A percentile compares a stretch with the other conserved stretches of the same genome.
phyloP scores from a whole-genome alignment of 257 asterid genomes.

The Solanum phureja region DNA sequence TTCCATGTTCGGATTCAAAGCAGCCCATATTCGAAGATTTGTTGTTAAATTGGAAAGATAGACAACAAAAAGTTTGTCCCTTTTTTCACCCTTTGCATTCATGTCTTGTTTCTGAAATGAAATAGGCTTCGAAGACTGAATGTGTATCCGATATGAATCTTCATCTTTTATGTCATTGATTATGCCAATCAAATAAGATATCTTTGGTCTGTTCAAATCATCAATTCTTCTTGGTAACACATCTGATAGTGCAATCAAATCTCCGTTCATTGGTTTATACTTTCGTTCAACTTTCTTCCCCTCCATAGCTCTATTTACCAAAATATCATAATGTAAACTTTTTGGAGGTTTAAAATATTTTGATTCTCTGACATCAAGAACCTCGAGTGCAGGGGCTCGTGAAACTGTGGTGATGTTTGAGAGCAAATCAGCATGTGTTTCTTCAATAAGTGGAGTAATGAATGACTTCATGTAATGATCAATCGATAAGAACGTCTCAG shows the following conservation, averaged over 20 bases:
- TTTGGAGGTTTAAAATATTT: background rate
- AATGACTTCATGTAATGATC: conserved; percentile 25
- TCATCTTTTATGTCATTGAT: conserved; percentile 1
- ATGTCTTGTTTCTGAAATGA: background rate
- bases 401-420: conserved; percentile 19
- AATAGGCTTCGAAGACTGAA: conserved; percentile 18
- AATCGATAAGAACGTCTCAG: conserved; percentile 14
- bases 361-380: background rate
- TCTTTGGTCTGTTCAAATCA: conserved; percentile 20
- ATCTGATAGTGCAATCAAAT: conserved; percentile 24
- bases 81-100: background rate
- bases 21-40: conserved; percentile 38
- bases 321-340: conserved; percentile 3
- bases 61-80: conserved; percentile 17
- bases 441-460: conserved; percentile 18
- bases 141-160: background rate
- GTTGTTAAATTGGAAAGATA: conserved; percentile 38
- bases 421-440: conserved; percentile 4
- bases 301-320: background rate
- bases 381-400: conserved; percentile 13
- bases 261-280: conserved; percentile 21
- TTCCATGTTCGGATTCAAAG: conserved; percentile 13
- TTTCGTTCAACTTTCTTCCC: background rate
- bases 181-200: conserved; percentile 19
- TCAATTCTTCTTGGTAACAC: conserved; percentile 23